phyloP scores from a whole-genome alignment of 345 rosid genomes.

The Camelina sativa region DNA sequence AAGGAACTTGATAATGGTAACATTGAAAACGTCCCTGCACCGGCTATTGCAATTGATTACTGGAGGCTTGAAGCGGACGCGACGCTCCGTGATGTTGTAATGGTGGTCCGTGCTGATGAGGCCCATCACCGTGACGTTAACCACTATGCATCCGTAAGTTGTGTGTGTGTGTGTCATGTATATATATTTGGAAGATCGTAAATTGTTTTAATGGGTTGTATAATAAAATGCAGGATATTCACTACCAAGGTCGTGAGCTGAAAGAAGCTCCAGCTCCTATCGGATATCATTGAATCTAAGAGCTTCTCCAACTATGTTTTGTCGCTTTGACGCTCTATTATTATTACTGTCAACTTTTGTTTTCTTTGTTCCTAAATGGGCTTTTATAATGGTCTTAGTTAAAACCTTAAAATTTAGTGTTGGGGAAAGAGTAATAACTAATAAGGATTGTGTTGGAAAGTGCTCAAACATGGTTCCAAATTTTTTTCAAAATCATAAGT shows the following conservation, averaged over 20 bases:
- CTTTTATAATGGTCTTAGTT: not conserved
- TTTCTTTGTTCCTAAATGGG: slow-evolving; percentile 1
- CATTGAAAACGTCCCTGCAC: slow-evolving; percentile 73
- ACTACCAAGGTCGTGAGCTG: slow-evolving; percentile 66
- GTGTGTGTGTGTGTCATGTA: not conserved
- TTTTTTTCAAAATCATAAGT: too few relatives aligned
- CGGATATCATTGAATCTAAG: slow-evolving; percentile 56
- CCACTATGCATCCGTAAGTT: slow-evolving; percentile 74
- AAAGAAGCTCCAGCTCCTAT: slow-evolving; percentile 73
- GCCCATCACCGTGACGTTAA: slow-evolving; percentile 87
- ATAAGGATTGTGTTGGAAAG: too few relatives aligned
- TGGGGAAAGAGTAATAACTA: not conserved
- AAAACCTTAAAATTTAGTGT: not conserved
- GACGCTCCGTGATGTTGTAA: slow-evolving; percentile 71
- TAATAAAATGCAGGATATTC: slow-evolving; percentile 57
- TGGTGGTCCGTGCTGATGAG: slow-evolving; percentile 76
- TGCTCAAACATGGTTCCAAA: too few relatives aligned
- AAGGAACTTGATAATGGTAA: slow-evolving; percentile 73
- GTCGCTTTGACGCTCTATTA: not conserved
- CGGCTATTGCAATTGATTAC: slow-evolving; percentile 76
- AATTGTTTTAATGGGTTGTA: not conserved
- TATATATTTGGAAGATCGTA: not conserved
- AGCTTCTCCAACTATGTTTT: not conserved
- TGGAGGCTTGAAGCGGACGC: slow-evolving; percentile 66
- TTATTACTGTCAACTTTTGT: not conserved